Evolutionary conservation across 768 basidiomycete species (phyloP), one percentile per base, ranked within the genome.

Genomic region (Suillus bovinus): DNA sequence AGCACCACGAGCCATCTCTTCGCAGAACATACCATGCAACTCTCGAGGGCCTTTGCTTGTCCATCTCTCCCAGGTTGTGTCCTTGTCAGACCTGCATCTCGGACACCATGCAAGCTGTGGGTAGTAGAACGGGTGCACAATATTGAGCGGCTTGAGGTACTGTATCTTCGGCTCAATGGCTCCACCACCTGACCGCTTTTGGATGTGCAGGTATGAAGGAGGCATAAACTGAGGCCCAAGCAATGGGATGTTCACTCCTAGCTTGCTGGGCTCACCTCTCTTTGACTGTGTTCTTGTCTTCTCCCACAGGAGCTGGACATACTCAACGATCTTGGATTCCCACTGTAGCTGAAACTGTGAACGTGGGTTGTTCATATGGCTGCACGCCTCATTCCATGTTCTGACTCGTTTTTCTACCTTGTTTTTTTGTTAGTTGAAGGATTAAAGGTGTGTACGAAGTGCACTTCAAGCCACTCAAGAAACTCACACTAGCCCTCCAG

Each of bases 211-310:
- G 59, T 66, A 66, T 0, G 54, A 58, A 2, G 67, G 70, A 20
- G 71, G 68, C 3, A 69, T 8, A 50, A 71, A 72, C 4, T 49
- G 61, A 3, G 71, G 71, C 9, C 71, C 67, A 5, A 68, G 59
- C 38, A 71, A 38, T 5, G 69, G 70, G n/a, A 69, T 61, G 5
- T 17, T 42, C 3, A n/a, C 20, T 9, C 22, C 29, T 44, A 65
- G 63, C 33, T 60, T 39, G n/a, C 4, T n/a, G 11, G 55, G 29
- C 47, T 55, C 11, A 10, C 20, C 34, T n/a, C 16, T 44, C 58
- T 62, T 68, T 6, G 59, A 60, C n/a, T 54, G 7, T 4, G 46
- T 33, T 31, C 57, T 39, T 10, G 64, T 65, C 13, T 38, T 29
- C 31, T 59, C 56, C 41, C 62, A 59, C 24, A 72, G 27, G 34